Base-by-base conservation (phyloP, 495 filamentous ascomycete genomes). In the Hyphodiscus hymeniophilus region DNA sequence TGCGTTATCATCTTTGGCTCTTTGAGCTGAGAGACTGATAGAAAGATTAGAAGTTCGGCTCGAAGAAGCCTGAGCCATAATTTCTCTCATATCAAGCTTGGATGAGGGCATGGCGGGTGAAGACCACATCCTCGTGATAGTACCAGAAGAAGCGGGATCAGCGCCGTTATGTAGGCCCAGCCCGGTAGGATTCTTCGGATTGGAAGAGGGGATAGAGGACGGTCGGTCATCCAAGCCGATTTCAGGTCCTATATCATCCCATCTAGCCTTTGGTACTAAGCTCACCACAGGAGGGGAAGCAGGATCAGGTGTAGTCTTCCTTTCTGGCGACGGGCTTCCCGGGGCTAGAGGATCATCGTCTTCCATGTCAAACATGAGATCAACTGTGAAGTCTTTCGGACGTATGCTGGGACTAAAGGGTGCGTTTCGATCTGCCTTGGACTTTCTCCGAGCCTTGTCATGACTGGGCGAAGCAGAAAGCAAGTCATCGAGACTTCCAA, bases 331-430 rank as follows among this genome's bases (percentile, higher is more conserved):
- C 16, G 50, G 45, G 26, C 44, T 51, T 33, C 24, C 36, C 15
- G 36, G 48, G 35, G 5, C n/a, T 5, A 57, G 22, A 1, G 26
- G n/a, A 20, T 64, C 70, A 33, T 87, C 89, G n/a, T 91, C 88
- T 47, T 95, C 90, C 87, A 95, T 95, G 50, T 89, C 81, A 58
- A 95, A 95, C 69, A 95, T 92, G 31, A 95, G 69, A 52, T 95
- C 89, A n/a, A 69, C 66, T 1, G 70, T 64, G 0, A 83, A 88
- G 17, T 70, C 72, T 50, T 76, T 85, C 0, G 80, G 69, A 46
- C 73, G 75, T n/a, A 91, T 68, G 28, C 72, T 62, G 2, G 84
- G 83, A 45, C 77, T 76, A 47, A 72, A 68, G 2, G 67, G 63
- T 41, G 69, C 65, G 40, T 70, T 72, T 16, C 60, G 59, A 41